Evolutionary conservation across 2,329 filamentous ascomycete genomes (phyloP), one percentile per base, ranked within the genome.

Genomic region (Orbilia oligospora): DNA sequence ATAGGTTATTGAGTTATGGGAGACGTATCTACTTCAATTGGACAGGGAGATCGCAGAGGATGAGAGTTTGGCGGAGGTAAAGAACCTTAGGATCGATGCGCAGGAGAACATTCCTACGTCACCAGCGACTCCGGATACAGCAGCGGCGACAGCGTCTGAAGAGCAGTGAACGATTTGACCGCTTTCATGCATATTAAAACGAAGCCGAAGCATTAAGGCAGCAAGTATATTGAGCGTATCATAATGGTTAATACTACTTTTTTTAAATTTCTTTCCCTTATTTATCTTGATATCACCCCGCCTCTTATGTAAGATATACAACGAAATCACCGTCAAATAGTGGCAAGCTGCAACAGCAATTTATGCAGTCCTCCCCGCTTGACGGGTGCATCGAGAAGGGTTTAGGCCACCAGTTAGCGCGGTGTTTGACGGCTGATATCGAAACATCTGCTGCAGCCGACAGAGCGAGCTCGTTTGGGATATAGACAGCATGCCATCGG

Each of bases 21-120:
- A 99, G 86, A 98, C 96, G 0, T 99, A 97, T 87, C 88, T 99
- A 66, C 91, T 98, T 88, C 96, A 97, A 84, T 87, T 99, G 51
- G 96, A 99, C 83, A 92, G 93, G 8, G 95, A 97, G 82, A 95
- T 98, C 76, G 93, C 97, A 81, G 93, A 91, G 79, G 87, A 88
- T 3, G 88, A 80, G 27, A 73, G 70, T 53, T 9, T 77, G 36
- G 33, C 49, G 10, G 61, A 77, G 18, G 44, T 58, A 18, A 77
- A 77, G 68, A 68, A 77, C 49, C 27, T 77, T n/a, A 71, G 73
- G 44, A 61, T 77, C 16, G 73, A 71, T 36, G 67, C 61, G 16
- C 58, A 71, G 53, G 73, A 71, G 58, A 76, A 76, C 24, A 41
- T 63, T 44, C 66, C 56, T 12, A 38, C 48, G 48, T 64, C 56